Evolutionary conservation across 2,329 filamentous ascomycete genomes (phyloP).

Genomic region (Emmonsia crescens): DNA sequence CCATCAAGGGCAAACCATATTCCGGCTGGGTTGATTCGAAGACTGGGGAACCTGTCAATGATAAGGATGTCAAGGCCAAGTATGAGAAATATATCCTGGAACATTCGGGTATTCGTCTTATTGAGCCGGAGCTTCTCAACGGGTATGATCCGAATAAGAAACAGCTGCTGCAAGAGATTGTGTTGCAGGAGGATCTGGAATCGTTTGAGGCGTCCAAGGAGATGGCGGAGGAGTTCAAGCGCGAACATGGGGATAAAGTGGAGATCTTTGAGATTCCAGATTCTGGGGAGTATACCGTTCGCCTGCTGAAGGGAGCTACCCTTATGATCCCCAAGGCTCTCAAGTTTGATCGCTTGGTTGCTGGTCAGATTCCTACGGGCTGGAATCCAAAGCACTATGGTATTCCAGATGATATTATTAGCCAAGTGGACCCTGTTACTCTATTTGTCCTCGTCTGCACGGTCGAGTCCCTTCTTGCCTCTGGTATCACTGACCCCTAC

Average conservation of each 20-base stretch:
- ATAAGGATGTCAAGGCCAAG: slow-evolving; percentile 95
- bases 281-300: slow-evolving; percentile 86
- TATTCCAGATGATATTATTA: slow-evolving; percentile 94
- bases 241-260: slow-evolving; percentile 93
- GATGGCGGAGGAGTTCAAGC: slow-evolving; percentile 92
- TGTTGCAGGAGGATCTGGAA: slow-evolving; percentile 93
- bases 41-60: slow-evolving; percentile 87
- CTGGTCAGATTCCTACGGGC: slow-evolving; percentile 90
- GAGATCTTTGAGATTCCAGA: slow-evolving; percentile 94
- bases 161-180: slow-evolving; percentile 93
- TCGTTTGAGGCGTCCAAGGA: slow-evolving; percentile 97
- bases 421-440: slow-evolving; percentile 92
- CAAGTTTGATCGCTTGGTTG: slow-evolving; percentile 92
- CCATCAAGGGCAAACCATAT: slow-evolving; percentile 91
- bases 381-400: slow-evolving; percentile 97
- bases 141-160: slow-evolving; percentile 98
- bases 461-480: slow-evolving; percentile 77
- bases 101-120: slow-evolving; percentile 92
- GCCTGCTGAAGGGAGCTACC: slow-evolving; percentile 88
- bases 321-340: slow-evolving; percentile 95
- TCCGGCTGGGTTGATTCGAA: slow-evolving; percentile 93
- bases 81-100: slow-evolving; percentile 96
- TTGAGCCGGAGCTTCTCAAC: slow-evolving; percentile 92
- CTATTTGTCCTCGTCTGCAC: slow-evolving; percentile 91
- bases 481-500: slow-evolving; percentile 96